Conservation (phyloP, 1,284 basidiomycete genomes). For the Laetiporus sulphureus region DNA sequence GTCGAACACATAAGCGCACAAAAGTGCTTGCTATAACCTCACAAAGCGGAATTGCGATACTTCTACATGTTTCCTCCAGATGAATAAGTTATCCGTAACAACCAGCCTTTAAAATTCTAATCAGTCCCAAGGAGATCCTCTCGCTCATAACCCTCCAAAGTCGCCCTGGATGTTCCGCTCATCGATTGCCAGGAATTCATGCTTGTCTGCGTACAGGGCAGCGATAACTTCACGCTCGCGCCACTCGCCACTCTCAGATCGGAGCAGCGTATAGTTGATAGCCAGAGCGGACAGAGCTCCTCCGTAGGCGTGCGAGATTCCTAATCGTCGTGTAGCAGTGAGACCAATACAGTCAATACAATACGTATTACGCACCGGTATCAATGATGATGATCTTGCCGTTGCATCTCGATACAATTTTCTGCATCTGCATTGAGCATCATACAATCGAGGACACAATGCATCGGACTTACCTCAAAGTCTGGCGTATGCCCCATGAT, state of each 20-base stretch:
- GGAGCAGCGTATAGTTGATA: constrained; percentile 72
- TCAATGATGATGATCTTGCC: constrained; percentile 92
- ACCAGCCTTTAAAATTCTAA: not conserved
- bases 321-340: constrained; percentile 26
- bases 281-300: constrained; percentile 83
- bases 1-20: too few species aligned
- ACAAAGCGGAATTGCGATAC: too few species aligned
- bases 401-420: constrained; percentile 76
- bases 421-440: constrained; percentile 27
- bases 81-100: not conserved
- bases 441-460: not conserved
- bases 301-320: constrained; percentile 92
- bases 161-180: constrained; percentile 45
- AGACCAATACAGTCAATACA: not conserved
- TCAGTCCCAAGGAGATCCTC: constrained; percentile 10
- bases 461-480: constrained; percentile 53
- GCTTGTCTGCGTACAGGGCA: constrained; percentile 62
- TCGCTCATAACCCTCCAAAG: constrained; percentile 20
- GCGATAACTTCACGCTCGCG: constrained; percentile 73
- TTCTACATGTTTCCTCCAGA: too few species aligned
- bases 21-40: too few species aligned
- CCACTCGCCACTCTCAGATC: constrained; percentile 42
- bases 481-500: constrained; percentile 95
- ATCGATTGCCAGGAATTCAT: constrained; percentile 46
- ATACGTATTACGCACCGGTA: constrained; percentile 41